Conservation (phyloP, 805 yeast species). For the Hanseniaspora thailandica region DNA sequence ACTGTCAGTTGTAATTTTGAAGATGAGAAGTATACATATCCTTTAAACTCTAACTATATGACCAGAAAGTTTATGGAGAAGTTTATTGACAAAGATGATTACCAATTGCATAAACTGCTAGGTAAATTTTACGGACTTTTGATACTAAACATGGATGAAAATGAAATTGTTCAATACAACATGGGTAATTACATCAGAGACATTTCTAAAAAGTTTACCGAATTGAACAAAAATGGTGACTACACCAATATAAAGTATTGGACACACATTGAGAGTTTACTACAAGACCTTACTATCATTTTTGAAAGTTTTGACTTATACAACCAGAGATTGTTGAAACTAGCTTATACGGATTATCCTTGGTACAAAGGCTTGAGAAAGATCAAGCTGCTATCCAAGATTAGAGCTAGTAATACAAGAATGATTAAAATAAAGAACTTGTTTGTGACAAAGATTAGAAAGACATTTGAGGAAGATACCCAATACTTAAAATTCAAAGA, state of each 20-base stretch:
- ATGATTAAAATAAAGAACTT: conserved; percentile 44
- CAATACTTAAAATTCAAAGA: neutral
- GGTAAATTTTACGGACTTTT: conserved; percentile 52
- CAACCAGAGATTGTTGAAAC: conserved; percentile 36
- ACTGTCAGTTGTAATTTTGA: conserved; percentile 40
- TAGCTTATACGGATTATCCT: conserved; percentile 56
- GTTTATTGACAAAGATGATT: conserved; percentile 39
- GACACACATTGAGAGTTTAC: neutral
- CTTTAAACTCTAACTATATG: conserved; percentile 49
- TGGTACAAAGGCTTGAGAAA: conserved; percentile 60
- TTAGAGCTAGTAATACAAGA: conserved; percentile 44
- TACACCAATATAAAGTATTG: neutral
- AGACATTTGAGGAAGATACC: neutral
- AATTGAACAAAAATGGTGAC: neutral
- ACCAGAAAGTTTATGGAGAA: conserved; percentile 44
- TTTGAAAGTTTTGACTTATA: conserved; percentile 33
- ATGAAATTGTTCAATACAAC: conserved; percentile 39
- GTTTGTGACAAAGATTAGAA: conserved; percentile 25
- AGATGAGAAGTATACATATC: conserved; percentile 23
- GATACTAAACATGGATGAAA: conserved; percentile 43
- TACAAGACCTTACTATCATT: conserved; percentile 1
- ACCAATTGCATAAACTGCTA: conserved; percentile 41
- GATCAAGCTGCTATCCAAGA: conserved; percentile 44
- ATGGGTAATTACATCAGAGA: neutral
- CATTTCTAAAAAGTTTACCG: neutral